Evolutionary conservation across 2,329 filamentous ascomycete genomes (phyloP).

Genomic region (Exophiala sideris): DNA sequence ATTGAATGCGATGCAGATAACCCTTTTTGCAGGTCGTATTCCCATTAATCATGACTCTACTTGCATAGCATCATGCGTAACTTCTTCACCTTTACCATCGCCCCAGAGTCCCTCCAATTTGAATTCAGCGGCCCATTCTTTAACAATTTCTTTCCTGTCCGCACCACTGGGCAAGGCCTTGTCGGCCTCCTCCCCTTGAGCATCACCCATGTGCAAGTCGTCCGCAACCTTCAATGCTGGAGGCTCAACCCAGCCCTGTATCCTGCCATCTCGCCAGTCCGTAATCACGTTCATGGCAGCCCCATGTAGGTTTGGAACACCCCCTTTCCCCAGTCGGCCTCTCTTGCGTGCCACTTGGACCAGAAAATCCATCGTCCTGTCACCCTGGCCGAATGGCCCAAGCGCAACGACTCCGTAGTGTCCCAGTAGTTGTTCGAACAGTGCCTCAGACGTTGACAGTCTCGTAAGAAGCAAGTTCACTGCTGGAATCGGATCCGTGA

Average conservation of each 20-base stretch:
- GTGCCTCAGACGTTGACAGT: conserved; percentile 67
- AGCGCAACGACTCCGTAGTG: conserved; percentile 83
- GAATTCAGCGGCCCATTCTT: conserved; percentile 91
- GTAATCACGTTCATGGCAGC: conserved; percentile 91
- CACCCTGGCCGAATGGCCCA: conserved; percentile 62
- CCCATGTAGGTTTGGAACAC: conserved; percentile 80
- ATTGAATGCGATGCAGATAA: too few species aligned
- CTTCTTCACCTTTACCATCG: conserved; percentile 45
- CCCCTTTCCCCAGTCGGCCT: conserved; percentile 81
- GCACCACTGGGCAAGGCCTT: conserved; percentile 51
- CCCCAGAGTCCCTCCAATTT: conserved; percentile 92
- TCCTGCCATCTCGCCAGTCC: conserved; percentile 94
- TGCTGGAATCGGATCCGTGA: conserved; percentile 85
- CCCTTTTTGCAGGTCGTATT: too few species aligned
- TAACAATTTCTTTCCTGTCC: conserved; percentile 79
- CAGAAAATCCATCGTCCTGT: conserved; percentile 84
- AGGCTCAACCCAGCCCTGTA: conserved; percentile 85
- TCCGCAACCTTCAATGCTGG: conserved; percentile 62
- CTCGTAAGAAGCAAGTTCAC: conserved; percentile 80
- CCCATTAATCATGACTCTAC: conserved; percentile 34
- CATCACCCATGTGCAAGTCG: conserved; percentile 35
- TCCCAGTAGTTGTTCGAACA: conserved; percentile 74
- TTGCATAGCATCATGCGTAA: conserved; percentile 21
- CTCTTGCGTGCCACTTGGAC: conserved; percentile 93
- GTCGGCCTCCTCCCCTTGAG: conserved; percentile 35